Evolutionary conservation across 1,284 basidiomycete genomes (phyloP).

Genomic region (Ceratobasidium sp.): DNA sequence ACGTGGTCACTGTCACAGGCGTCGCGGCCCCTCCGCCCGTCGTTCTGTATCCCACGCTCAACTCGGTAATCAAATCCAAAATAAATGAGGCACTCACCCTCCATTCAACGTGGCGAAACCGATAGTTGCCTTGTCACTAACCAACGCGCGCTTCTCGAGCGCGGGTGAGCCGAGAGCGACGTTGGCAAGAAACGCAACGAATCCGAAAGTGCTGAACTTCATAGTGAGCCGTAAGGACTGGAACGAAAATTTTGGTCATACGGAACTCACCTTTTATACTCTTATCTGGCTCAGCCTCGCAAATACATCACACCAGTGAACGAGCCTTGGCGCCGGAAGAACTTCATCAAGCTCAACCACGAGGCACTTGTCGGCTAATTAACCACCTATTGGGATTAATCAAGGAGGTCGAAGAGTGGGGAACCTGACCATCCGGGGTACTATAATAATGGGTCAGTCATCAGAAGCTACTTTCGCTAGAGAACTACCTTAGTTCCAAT

Average conservation of each 20-base stretch:
- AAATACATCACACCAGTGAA: neutral
- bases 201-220: neutral
- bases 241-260: neutral
- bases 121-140: constrained; percentile 22
- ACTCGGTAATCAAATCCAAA: neutral
- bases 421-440: too few species aligned
- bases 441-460: too few species aligned
- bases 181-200: constrained; percentile 1
- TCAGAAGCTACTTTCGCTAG: too few species aligned
- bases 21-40: constrained; percentile 29
- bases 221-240: neutral
- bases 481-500: too few species aligned
- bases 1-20: constrained; percentile 34
- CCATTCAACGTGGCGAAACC: constrained; percentile 32
- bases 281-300: neutral
- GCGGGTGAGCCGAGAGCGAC: constrained; percentile 1
- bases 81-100: constrained; percentile 10
- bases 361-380: neutral
- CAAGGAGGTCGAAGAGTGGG: too few species aligned
- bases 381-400: neutral
- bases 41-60: constrained; percentile 12
- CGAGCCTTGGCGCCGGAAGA: neutral
- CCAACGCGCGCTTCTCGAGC: constrained; percentile 8
- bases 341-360: neutral
- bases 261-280: neutral